Percentiles rank a stretch among this genome's conserved stretches.
Evolutionary conservation across 768 basidiomycete species (phyloP).

Genomic region (Suillus lakei): DNA sequence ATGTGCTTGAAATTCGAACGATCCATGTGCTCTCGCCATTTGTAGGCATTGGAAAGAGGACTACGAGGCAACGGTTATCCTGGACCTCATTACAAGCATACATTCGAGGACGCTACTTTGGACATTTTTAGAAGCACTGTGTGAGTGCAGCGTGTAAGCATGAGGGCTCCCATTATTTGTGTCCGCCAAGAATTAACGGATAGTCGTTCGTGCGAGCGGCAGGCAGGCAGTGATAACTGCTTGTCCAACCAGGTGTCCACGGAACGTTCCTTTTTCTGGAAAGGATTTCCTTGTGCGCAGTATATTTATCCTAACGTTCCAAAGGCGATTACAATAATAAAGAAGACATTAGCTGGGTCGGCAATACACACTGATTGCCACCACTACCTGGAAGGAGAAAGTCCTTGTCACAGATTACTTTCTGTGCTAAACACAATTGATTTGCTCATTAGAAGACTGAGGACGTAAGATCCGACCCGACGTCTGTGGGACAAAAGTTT

Average conservation of each 20-base stretch:
- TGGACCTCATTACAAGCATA: background rate
- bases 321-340: background rate
- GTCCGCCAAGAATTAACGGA: background rate
- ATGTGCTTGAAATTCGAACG: background rate
- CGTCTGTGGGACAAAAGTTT: too few relatives aligned
- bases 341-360: background rate
- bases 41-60: background rate
- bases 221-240: background rate
- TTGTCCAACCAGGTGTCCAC: background rate
- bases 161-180: background rate
- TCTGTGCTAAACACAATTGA: background rate
- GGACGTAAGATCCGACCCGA: constrained; percentile 1
- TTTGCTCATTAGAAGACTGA: background rate
- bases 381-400: background rate
- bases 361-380: background rate
- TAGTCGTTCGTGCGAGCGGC: background rate
- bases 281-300: background rate
- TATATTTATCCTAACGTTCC: background rate
- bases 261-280: background rate
- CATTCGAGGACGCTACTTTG: background rate
- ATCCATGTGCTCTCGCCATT: background rate
- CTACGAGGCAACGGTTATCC: background rate
- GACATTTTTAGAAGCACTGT: background rate
- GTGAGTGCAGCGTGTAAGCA: background rate
- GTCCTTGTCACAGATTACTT: background rate